Conservation (phyloP, 2,329 filamentous ascomycete genomes). For the Fusarium zealandicum region DNA sequence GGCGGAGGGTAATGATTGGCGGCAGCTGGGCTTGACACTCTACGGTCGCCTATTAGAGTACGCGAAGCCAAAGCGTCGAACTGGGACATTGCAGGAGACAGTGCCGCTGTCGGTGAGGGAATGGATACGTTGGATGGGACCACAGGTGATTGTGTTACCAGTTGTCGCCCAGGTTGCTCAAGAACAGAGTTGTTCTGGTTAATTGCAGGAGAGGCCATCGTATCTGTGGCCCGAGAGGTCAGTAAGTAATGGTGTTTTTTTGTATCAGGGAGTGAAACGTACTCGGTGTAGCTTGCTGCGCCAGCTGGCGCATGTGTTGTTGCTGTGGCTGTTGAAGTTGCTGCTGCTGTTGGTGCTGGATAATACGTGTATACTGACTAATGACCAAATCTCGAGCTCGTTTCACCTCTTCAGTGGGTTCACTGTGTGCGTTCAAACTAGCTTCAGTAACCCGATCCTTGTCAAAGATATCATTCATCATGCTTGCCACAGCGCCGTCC, state of each 20-base stretch:
- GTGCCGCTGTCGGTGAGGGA: conserved; percentile 1
- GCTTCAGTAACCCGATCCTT: conserved; percentile 39
- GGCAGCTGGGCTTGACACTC: conserved; percentile 12
- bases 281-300: conserved; percentile 18
- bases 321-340: conserved; percentile 5
- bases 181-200: neutral
- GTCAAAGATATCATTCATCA: conserved; percentile 36
- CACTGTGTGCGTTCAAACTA: conserved; percentile 6
- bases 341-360: conserved; percentile 10
- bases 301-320: conserved; percentile 1
- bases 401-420: conserved; percentile 11
- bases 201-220: conserved; percentile 18
- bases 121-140: conserved; percentile 9
- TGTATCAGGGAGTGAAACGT: conserved; percentile 6
- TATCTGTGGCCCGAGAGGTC: conserved; percentile 14
- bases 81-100: conserved; percentile 13
- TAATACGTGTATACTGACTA: conserved; percentile 14
- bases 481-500: conserved; percentile 23
- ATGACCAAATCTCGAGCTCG: conserved; percentile 13
- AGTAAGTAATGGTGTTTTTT: conserved; percentile 6
- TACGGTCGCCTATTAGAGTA: neutral
- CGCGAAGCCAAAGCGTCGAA: conserved; percentile 7
- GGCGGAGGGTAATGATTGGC: conserved; percentile 6
- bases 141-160: conserved; percentile 10
- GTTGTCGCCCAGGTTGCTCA: conserved; percentile 15